Conservation (phyloP, 2,329 filamentous ascomycete genomes). For the Rutstroemia sydowiana region DNA sequence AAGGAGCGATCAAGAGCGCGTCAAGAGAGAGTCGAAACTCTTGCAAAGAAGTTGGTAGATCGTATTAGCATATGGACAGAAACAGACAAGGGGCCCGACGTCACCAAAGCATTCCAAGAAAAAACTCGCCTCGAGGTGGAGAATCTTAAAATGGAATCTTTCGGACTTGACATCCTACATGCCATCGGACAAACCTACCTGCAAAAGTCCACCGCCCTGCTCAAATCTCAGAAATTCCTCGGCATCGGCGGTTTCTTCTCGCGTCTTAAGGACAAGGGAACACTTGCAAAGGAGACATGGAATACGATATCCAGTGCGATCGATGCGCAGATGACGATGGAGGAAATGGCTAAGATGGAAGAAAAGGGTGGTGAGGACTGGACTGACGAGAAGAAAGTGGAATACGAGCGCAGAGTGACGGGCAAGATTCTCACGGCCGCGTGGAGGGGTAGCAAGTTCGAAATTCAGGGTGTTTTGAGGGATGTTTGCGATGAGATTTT, state of each 20-base stretch:
- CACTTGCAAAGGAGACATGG: constrained; percentile 96
- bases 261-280: constrained; percentile 91
- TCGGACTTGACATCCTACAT: constrained; percentile 91
- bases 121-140: constrained; percentile 94
- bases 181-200: constrained; percentile 89
- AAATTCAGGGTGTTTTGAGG: constrained; percentile 91
- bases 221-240: constrained; percentile 95
- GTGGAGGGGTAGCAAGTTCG: constrained; percentile 93
- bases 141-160: constrained; percentile 98
- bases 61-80: constrained; percentile 94
- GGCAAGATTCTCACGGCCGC: constrained; percentile 97
- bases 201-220: constrained; percentile 75
- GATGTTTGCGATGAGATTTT: constrained; percentile 90
- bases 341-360: constrained; percentile 96
- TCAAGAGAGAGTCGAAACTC: constrained; percentile 80
- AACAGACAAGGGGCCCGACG: constrained; percentile 80
- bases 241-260: constrained; percentile 94
- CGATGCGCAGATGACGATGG: constrained; percentile 95
- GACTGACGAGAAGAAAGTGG: constrained; percentile 94
- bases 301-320: constrained; percentile 94
- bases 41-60: constrained; percentile 79
- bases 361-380: constrained; percentile 92
- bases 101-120: constrained; percentile 83
- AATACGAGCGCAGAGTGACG: constrained; percentile 92
- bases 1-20: constrained; percentile 75